phyloP scores from a whole-genome alignment of 176 grass and related monocot genomes.

The Carex scoparia region DNA sequence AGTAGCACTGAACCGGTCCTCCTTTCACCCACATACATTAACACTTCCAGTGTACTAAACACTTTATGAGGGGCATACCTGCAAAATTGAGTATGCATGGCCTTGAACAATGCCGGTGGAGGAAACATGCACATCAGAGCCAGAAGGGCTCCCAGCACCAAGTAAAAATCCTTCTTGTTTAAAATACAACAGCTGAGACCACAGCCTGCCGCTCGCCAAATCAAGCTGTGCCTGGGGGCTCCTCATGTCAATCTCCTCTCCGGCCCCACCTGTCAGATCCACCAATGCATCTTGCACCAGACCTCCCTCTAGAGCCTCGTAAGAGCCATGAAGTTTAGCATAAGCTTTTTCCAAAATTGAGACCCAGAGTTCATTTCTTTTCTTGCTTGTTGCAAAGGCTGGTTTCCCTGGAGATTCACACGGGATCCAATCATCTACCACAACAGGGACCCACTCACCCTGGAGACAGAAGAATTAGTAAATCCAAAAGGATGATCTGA shows the following conservation, averaged over 20 bases:
- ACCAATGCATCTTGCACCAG: constrained; percentile 99
- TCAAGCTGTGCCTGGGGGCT: constrained; percentile 89
- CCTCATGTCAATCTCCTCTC: constrained; percentile 99
- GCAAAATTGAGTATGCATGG: constrained; percentile 98
- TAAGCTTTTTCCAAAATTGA: constrained; percentile 98
- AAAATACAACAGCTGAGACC: constrained; percentile 97
- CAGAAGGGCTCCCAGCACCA: constrained; percentile 98
- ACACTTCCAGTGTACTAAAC: not conserved
- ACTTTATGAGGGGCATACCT: constrained; percentile 37
- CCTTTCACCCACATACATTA: not conserved
- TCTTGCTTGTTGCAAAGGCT: constrained; percentile 92
- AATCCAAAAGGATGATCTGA: constrained; percentile 23
- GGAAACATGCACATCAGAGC: constrained; percentile 90
- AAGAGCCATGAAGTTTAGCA: constrained; percentile 98
- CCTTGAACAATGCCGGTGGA: constrained; percentile 99
- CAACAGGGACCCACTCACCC: constrained; percentile 99
- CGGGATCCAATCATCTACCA: constrained; percentile 98
- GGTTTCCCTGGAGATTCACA: constrained; percentile 91
- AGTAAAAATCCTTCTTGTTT: constrained; percentile 96
- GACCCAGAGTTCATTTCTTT: constrained; percentile 93
- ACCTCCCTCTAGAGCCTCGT: constrained; percentile 94
- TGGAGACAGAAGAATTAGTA: constrained; percentile 27
- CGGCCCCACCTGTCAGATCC: constrained; percentile 94
- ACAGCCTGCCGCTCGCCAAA: constrained; percentile 92
- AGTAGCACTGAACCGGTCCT: not conserved